A percentile compares a stretch with the other conserved stretches of the same genome.
phyloP scores from a whole-genome alignment of 2,329 filamentous ascomycete species.

The Ophiostoma sp. region DNA sequence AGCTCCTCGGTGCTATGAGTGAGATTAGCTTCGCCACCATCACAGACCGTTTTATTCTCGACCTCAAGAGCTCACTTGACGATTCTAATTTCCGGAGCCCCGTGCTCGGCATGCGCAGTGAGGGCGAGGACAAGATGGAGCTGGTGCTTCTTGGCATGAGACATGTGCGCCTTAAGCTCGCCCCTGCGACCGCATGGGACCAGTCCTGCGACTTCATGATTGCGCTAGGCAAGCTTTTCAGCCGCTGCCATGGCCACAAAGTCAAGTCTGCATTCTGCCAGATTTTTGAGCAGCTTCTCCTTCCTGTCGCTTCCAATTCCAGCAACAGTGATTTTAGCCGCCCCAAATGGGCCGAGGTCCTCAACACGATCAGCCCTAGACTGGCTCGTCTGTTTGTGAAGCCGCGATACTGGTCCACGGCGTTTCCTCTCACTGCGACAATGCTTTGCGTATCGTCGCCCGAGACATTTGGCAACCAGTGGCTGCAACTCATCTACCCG shows the following conservation, averaged over 20 bases:
- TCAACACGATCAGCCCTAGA: constrained; percentile 71
- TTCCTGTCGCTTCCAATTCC: constrained; percentile 80
- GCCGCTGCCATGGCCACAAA: constrained; percentile 76
- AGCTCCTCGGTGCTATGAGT: constrained; percentile 94
- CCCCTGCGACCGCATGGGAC: constrained; percentile 71
- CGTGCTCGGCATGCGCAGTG: constrained; percentile 50
- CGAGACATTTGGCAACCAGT: constrained; percentile 78
- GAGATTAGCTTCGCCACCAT: constrained; percentile 84
- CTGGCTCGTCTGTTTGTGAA: constrained; percentile 83
- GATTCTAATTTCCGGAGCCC: constrained; percentile 68
- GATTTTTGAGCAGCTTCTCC: constrained; percentile 76
- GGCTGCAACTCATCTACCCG: constrained; percentile 73
- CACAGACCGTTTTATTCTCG: constrained; percentile 71
- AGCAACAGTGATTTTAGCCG: constrained; percentile 69
- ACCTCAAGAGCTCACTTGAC: constrained; percentile 72
- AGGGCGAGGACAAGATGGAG: constrained; percentile 76
- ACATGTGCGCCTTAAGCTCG: constrained; percentile 71
- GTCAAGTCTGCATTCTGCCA: constrained; percentile 95
- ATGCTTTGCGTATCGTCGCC: constrained; percentile 82
- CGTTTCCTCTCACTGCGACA: constrained; percentile 82
- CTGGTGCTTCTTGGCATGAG: constrained; percentile 88
- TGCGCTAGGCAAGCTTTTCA: constrained; percentile 74
- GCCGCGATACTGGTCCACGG: constrained; percentile 82
- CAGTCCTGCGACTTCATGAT: constrained; percentile 86
- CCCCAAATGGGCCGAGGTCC: constrained; percentile 80